Percentiles rank a stretch among this genome's conserved stretches.
phyloP scores from a whole-genome alignment of 2,329 filamentous ascomycete genomes.

The Stagonosporopsis vannaccii region DNA sequence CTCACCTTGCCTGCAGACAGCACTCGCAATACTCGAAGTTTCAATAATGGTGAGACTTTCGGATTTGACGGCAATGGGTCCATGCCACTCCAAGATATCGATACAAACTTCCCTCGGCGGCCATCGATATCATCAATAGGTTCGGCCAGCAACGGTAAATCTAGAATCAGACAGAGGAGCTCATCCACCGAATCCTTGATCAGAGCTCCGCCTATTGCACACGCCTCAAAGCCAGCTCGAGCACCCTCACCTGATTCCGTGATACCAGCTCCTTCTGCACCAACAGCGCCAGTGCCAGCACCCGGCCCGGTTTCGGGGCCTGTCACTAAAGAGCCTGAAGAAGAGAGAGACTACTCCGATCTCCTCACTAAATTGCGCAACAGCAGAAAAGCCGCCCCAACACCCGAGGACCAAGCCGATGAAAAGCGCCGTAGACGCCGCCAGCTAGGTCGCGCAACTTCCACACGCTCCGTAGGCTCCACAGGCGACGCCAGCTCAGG shows the following conservation, averaged over 20 bases:
- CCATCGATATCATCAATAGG: constrained; percentile 38
- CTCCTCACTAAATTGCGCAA: constrained; percentile 43
- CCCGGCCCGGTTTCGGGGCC: constrained; percentile 22
- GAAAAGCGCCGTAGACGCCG: constrained; percentile 32
- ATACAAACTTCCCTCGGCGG: constrained; percentile 40
- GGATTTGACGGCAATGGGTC: constrained; percentile 35
- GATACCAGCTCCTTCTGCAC: constrained; percentile 25
- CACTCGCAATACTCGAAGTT: constrained; percentile 12
- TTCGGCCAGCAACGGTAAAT: constrained; percentile 17
- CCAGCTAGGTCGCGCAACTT: constrained; percentile 44
- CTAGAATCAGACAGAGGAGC: constrained; percentile 25
- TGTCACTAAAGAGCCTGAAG: constrained; percentile 20
- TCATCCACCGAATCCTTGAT: constrained; percentile 33
- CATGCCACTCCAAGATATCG: constrained; percentile 39
- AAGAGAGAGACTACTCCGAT: constrained; percentile 42
- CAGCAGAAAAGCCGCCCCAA: constrained; percentile 36
- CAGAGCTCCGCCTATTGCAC: constrained; percentile 26
- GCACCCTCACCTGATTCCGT: constrained; percentile 38
- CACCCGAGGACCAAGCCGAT: constrained; percentile 28
- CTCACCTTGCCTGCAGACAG: constrained; percentile 20
- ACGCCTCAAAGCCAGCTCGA: constrained; percentile 19
- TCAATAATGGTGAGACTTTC: constrained; percentile 23
- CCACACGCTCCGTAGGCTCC: constrained; percentile 39
- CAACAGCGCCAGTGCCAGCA: constrained; percentile 7
- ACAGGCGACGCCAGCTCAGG: constrained; percentile 35